Evolutionary conservation across 768 basidiomycete genomes (phyloP).

Genomic region (Hygrophorus russula): DNA sequence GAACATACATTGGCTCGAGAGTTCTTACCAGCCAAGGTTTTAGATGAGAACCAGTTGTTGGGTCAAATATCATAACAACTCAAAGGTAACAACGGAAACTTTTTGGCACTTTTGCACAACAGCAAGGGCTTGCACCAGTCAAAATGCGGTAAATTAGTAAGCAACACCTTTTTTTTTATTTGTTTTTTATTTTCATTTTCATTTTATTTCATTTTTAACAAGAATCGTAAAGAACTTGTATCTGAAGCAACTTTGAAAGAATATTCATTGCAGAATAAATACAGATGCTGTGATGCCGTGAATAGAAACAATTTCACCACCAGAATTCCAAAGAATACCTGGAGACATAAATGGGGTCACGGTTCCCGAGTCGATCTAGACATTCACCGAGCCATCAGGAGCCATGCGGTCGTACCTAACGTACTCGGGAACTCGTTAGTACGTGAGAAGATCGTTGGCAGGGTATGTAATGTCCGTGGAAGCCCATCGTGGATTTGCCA

Average conservation of each 20-base stretch:
- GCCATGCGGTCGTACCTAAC: conserved; percentile 8
- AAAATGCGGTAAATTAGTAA: no score
- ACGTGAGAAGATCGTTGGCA: conserved; percentile 9
- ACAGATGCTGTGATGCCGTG: neutral
- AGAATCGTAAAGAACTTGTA: no score
- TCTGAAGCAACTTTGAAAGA: no score
- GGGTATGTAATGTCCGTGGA: neutral
- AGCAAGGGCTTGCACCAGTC: no score
- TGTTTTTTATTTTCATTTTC: no score
- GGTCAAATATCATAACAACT: conserved; percentile 52
- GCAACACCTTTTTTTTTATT: no score
- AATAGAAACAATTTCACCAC: no score
- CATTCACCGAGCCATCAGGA: conserved; percentile 22
- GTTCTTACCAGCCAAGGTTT: conserved; percentile 84
- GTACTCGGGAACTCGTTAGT: conserved; percentile 32
- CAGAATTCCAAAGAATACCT: neutral
- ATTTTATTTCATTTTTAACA: no score
- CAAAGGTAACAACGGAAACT: no score
- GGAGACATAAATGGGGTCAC: neutral
- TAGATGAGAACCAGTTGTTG: conserved; percentile 51
- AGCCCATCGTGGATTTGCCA: neutral
- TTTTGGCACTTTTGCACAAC: no score
- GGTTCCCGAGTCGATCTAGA: neutral
- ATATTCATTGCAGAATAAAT: neutral
- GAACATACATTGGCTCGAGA: conserved; percentile 79